phyloP scores from a whole-genome alignment of 306 rosid genomes.

The Oxytropis ochrocephala region DNA sequence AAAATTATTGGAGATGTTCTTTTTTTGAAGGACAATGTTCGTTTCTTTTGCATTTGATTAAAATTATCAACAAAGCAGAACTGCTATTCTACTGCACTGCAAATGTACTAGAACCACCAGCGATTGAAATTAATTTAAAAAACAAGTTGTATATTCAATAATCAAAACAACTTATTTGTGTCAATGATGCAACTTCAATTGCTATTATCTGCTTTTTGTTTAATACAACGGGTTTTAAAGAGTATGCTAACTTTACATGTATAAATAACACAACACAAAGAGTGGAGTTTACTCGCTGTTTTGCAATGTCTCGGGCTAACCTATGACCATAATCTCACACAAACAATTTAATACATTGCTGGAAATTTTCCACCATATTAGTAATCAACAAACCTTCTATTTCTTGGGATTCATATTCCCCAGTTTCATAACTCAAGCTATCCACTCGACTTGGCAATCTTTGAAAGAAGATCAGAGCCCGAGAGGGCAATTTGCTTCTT shows the following conservation, averaged over 20 bases:
- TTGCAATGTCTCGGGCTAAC: slow-evolving; percentile 69
- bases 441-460: background rate
- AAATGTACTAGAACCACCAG: slow-evolving; percentile 55
- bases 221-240: too few species aligned
- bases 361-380: background rate
- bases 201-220: too few species aligned
- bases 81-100: slow-evolving; percentile 37
- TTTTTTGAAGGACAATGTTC: background rate
- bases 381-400: background rate
- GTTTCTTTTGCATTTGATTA: background rate
- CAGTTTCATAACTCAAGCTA: background rate
- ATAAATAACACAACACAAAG: too few species aligned
- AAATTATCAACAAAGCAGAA: background rate
- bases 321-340: slow-evolving; percentile 14
- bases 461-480: background rate
- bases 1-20: background rate
- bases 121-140: slow-evolving; percentile 22
- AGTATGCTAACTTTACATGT: too few species aligned
- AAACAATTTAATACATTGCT: background rate
- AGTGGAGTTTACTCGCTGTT: slow-evolving; percentile 54
- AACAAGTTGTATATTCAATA: too few species aligned
- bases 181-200: too few species aligned
- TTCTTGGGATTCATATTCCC: background rate
- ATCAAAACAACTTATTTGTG: too few species aligned
- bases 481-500: background rate